A percentile compares a stretch with the other conserved stretches of the same genome.
phyloP scores from a whole-genome alignment of 352 stramenopile species.

The Elongisporangium undulatum region DNA sequence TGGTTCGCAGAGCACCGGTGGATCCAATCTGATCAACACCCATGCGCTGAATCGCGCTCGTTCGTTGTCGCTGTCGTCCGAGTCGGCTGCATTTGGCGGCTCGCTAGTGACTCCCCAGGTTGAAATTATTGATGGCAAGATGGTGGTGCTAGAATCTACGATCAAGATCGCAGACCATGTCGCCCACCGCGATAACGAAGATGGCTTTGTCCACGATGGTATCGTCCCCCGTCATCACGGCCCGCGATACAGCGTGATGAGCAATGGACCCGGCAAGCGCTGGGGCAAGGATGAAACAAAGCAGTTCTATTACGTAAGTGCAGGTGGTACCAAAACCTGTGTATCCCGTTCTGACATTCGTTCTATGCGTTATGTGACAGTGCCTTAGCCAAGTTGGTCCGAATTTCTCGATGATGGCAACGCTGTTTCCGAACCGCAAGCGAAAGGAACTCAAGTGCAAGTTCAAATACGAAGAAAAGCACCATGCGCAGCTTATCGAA shows the following conservation, averaged over 20 bases:
- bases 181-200: slow-evolving; percentile 20
- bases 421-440: slow-evolving; percentile 76
- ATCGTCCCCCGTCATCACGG: slow-evolving; percentile 28
- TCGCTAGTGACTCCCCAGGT: slow-evolving; percentile 75
- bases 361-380: slow-evolving; percentile 12
- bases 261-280: slow-evolving; percentile 42
- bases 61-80: slow-evolving; percentile 59
- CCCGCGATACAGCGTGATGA: slow-evolving; percentile 33
- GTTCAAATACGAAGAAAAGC: slow-evolving; percentile 87
- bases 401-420: slow-evolving; percentile 87
- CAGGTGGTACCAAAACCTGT: background rate
- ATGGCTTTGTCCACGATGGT: slow-evolving; percentile 21
- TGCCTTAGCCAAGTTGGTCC: slow-evolving; percentile 78
- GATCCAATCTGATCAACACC: slow-evolving; percentile 28
- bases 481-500: slow-evolving; percentile 67
- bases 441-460: slow-evolving; percentile 85
- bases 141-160: slow-evolving; percentile 71
- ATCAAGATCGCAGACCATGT: slow-evolving; percentile 57
- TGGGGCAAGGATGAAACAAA: slow-evolving; percentile 84
- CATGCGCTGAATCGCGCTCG: slow-evolving; percentile 45
- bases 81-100: slow-evolving; percentile 51
- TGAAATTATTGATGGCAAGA: slow-evolving; percentile 82
- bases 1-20: background rate
- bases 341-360: slow-evolving; percentile 2
- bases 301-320: slow-evolving; percentile 82